A percentile compares a stretch with the other conserved stretches of the same genome.
Evolutionary conservation across 169 alveolate species (phyloP).

Genomic region (Eimeria maxima): DNA sequence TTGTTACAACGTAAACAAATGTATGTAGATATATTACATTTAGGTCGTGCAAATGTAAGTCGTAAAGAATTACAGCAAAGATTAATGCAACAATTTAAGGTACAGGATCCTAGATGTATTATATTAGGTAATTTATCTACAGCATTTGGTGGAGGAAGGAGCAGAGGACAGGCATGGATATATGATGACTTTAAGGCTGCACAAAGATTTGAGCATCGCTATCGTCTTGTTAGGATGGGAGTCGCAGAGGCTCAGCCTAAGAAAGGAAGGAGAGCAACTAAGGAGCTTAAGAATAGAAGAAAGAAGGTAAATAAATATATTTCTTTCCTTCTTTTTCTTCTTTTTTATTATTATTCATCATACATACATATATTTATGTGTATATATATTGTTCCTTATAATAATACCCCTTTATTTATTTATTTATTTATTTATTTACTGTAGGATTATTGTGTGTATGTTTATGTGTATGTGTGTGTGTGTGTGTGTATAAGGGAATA

Average conservation of each 20-base stretch:
- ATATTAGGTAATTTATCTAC: slow-evolving; percentile 96
- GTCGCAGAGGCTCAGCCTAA: slow-evolving; percentile 70
- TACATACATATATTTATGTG: too few species aligned
- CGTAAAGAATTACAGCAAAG: slow-evolving; percentile 94
- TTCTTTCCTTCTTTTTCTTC: too few species aligned
- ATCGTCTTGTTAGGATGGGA: slow-evolving; percentile 88
- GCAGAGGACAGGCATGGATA: slow-evolving; percentile 97
- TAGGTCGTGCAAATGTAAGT: slow-evolving; percentile 95
- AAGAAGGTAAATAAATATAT: slow-evolving; percentile 73
- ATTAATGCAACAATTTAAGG: slow-evolving; percentile 92
- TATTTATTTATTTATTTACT: too few species aligned
- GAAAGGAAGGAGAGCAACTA: slow-evolving; percentile 81
- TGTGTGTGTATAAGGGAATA: too few species aligned
- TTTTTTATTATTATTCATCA: too few species aligned
- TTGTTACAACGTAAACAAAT: slow-evolving; percentile 95
- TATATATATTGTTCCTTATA: too few species aligned
- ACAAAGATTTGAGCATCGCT: slow-evolving; percentile 93
- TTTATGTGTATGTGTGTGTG: too few species aligned
- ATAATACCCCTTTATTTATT: too few species aligned
- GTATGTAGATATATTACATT: slow-evolving; percentile 95
- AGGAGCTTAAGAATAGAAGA: slow-evolving; percentile 83
- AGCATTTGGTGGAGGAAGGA: slow-evolving; percentile 98
- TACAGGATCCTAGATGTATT: slow-evolving; percentile 85
- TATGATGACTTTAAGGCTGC: slow-evolving; percentile 95
- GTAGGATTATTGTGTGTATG: too few species aligned